Conservation (phyloP, 305 asterid species). For the Fraxinus baroniana region DNA sequence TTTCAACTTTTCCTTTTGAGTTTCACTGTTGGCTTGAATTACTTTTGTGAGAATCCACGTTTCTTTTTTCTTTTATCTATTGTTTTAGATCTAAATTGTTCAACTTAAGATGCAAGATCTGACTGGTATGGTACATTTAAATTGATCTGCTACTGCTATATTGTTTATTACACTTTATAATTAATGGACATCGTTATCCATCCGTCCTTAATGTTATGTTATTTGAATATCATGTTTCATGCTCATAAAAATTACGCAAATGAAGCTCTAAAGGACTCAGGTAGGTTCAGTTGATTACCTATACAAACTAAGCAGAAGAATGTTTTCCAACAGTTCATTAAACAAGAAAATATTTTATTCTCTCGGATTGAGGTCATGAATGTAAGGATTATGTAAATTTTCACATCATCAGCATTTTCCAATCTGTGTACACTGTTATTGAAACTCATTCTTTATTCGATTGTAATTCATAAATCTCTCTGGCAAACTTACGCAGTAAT, state of each 20-base stretch:
- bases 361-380: not conserved
- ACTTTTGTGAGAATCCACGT: not conserved
- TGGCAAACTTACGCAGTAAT: not conserved
- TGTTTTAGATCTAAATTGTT: not conserved
- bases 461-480: not conserved
- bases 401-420: not conserved
- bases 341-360: not conserved
- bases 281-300: not conserved
- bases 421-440: not conserved
- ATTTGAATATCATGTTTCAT: constrained; percentile 3
- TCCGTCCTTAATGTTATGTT: not conserved
- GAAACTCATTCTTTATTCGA: not conserved
- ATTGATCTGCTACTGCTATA: not conserved
- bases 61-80: not conserved
- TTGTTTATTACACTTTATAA: not conserved
- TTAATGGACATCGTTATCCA: not conserved
- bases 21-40: not conserved
- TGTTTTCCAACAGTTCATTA: not conserved
- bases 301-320: not conserved
- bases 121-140: not conserved
- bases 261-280: not conserved
- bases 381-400: not conserved
- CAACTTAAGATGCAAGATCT: not conserved
- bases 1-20: constrained; percentile 7
- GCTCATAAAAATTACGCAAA: not conserved